Percentiles rank a stretch among this genome's conserved stretches.
Conservation (phyloP, 192 early-diverging fungal species). For the Thamnidium elegans region DNA sequence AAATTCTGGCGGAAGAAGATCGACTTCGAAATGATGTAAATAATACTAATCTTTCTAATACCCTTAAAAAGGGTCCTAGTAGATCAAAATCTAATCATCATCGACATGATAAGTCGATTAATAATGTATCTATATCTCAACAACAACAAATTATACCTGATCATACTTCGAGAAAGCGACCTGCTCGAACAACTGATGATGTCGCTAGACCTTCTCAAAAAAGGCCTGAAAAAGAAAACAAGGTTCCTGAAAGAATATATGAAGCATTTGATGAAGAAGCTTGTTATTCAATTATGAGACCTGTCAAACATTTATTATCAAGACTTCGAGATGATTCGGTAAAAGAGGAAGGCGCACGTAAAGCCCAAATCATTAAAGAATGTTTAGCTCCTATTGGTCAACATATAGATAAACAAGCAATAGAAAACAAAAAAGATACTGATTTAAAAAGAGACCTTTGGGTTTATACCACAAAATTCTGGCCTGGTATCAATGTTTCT, state of each 20-base stretch:
- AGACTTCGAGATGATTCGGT: slow-evolving; percentile 47
- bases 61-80: slow-evolving; percentile 1
- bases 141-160: not conserved
- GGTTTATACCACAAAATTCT: slow-evolving; percentile 69
- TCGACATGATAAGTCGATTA: not conserved
- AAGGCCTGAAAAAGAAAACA: not conserved
- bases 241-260: not conserved
- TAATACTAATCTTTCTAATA: not conserved
- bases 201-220: not conserved
- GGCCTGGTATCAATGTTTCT: slow-evolving; percentile 56
- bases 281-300: slow-evolving; percentile 51
- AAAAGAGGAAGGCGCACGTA: slow-evolving; percentile 32
- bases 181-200: not conserved
- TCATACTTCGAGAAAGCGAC: not conserved
- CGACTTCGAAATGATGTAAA: slow-evolving; percentile 3
- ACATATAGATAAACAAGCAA: slow-evolving; percentile 46
- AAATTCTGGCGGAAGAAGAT: slow-evolving; percentile 73
- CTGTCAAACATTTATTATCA: slow-evolving; percentile 59
- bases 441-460: slow-evolving; percentile 56
- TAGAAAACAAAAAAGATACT: slow-evolving; percentile 19
- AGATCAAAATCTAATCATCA: not conserved
- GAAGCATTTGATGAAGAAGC: not conserved
- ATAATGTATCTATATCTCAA: not conserved
- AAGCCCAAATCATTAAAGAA: slow-evolving; percentile 49
- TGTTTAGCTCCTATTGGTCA: slow-evolving; percentile 55